A percentile compares a stretch with the other conserved stretches of the same genome.
These are phyloP conservation scores for Grammothele lineata DNA, from an alignment of 768 basidiomycete genomes.

Conservation along the genomic window DNA sequence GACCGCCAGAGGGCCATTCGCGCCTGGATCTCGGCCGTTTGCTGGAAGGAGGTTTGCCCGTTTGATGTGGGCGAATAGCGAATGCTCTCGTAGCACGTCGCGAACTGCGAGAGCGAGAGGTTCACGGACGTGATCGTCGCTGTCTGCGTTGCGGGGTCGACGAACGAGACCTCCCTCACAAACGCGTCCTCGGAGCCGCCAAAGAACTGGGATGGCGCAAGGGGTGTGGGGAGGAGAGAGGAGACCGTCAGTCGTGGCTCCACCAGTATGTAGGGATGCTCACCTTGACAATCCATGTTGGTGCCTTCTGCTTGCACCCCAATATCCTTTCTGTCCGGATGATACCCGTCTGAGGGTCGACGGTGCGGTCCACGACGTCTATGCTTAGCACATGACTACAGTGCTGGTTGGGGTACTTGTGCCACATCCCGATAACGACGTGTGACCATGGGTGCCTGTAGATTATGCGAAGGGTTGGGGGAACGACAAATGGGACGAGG, in stretches of 20 bases:
- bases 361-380: conserved; percentile 80
- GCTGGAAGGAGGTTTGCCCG: conserved; percentile 67
- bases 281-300: conserved; percentile 91
- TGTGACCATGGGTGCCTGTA: conserved; percentile 89
- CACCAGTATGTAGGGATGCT: conserved; percentile 19
- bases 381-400: conserved; percentile 85
- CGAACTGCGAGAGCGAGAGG: conserved; percentile 91
- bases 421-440: conserved; percentile 91
- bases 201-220: conserved; percentile 52
- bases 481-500: not conserved
- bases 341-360: conserved; percentile 81
- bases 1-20: conserved; percentile 77
- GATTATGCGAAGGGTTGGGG: not conserved
- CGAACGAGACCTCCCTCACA: conserved; percentile 90
- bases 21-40: conserved; percentile 91
- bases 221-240: not conserved
- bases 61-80: conserved; percentile 71
- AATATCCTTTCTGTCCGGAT: conserved; percentile 88
- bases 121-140: conserved; percentile 90
- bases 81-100: conserved; percentile 88
- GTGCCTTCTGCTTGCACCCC: conserved; percentile 90
- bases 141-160: conserved; percentile 77
- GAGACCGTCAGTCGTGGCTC: too few species aligned
- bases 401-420: conserved; percentile 93
- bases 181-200: conserved; percentile 94